Conservation (phyloP, 306 rosid genomes). For the Acacia melanoxylon region DNA sequence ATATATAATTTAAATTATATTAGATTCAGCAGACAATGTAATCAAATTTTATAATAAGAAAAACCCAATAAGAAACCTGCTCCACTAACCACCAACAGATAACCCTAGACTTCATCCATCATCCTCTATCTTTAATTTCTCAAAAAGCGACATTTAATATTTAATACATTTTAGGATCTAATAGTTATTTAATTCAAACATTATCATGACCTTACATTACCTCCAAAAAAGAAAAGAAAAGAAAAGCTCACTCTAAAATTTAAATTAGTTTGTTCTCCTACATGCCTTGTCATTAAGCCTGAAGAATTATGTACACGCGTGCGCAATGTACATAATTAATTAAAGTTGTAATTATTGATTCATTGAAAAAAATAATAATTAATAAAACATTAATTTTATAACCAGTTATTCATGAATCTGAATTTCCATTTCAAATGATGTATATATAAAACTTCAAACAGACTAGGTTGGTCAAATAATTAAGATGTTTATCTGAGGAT, state of each 20-base stretch:
- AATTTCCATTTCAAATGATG: neutral
- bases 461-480: neutral
- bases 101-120: neutral
- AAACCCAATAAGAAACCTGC: neutral
- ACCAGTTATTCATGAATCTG: neutral
- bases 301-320: neutral
- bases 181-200: neutral
- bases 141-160: neutral
- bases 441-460: neutral
- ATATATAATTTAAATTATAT: neutral
- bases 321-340: too few species aligned
- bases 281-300: neutral
- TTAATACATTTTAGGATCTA: neutral
- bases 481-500: neutral
- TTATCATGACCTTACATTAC: neutral
- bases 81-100: neutral
- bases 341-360: neutral
- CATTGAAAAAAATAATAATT: neutral
- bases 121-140: neutral
- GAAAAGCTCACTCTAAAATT: neutral
- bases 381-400: neutral
- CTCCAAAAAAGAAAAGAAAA: neutral
- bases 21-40: neutral
- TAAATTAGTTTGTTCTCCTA: neutral
- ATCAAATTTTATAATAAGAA: neutral